Evolutionary conservation across 1,284 basidiomycete species (phyloP).

Genomic region (Naganishia sp.): DNA sequence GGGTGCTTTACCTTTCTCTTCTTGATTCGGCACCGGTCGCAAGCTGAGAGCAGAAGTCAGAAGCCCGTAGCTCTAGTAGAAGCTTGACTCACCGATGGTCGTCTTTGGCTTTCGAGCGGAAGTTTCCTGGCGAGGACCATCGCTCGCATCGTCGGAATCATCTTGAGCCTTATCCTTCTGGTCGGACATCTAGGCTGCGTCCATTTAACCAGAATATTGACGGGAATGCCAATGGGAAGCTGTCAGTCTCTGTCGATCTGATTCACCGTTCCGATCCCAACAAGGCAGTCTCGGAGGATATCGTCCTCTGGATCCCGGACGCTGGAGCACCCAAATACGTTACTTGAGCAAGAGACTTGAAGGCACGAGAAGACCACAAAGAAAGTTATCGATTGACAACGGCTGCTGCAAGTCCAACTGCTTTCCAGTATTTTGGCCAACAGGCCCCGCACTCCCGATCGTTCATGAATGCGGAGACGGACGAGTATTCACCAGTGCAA

Average conservation of each 20-base stretch:
- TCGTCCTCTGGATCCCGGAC: too few relatives aligned
- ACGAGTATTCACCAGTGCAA: too few relatives aligned
- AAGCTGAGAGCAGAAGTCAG: slow-evolving; percentile 3
- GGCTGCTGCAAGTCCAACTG: not conserved
- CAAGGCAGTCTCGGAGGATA: too few relatives aligned
- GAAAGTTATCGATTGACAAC: too few relatives aligned
- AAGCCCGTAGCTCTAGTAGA: not conserved
- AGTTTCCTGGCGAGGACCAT: slow-evolving; percentile 4
- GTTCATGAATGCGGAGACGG: not conserved
- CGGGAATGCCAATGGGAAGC: too few relatives aligned
- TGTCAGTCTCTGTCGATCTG: too few relatives aligned
- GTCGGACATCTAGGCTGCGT: slow-evolving; percentile 13
- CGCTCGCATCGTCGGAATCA: slow-evolving; percentile 18
- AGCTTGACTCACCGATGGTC: slow-evolving; percentile 3
- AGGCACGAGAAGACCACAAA: too few relatives aligned
- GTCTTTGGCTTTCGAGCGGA: slow-evolving; percentile 18
- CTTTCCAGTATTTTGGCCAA: too few relatives aligned
- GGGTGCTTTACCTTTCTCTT: slow-evolving; percentile 13
- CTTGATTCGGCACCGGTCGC: slow-evolving; percentile 24
- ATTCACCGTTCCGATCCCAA: too few relatives aligned
- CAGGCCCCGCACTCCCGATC: not conserved
- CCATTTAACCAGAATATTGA: not conserved
- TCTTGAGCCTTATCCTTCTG: slow-evolving; percentile 14
- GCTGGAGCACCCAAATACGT: too few relatives aligned
- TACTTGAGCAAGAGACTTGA: too few relatives aligned